phyloP scores from a whole-genome alignment of 139 green algal species.

The Picochlorum sp. region DNA sequence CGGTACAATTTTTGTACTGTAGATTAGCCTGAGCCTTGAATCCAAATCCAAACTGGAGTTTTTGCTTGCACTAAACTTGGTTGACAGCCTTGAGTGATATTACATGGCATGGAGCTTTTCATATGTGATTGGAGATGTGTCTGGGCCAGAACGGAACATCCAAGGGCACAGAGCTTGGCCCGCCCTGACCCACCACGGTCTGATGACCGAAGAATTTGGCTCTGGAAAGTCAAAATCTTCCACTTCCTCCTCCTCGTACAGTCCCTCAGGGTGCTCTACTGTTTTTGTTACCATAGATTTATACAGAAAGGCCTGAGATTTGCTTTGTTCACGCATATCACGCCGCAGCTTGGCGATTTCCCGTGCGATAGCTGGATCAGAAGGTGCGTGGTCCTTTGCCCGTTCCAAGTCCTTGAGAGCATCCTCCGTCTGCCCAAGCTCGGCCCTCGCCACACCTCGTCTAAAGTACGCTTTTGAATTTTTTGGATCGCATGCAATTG shows the following conservation, averaged over 20 bases:
- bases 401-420: conserved; percentile 45
- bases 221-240: neutral
- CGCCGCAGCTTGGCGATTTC: conserved; percentile 25
- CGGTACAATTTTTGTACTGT: too few relatives aligned
- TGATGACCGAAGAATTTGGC: neutral
- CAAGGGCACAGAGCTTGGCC: too few relatives aligned
- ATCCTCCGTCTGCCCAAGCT: conserved; percentile 41
- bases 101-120: too few relatives aligned
- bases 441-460: conserved; percentile 34
- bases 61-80: too few relatives aligned
- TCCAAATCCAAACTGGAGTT: too few relatives aligned
- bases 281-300: neutral
- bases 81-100: too few relatives aligned
- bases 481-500: neutral
- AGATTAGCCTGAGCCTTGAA: too few relatives aligned
- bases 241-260: neutral
- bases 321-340: neutral
- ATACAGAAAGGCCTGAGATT: neutral
- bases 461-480: conserved; percentile 69
- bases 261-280: neutral
- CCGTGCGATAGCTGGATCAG: conserved; percentile 4
- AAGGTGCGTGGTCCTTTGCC: conserved; percentile 14
- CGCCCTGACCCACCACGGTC: neutral
- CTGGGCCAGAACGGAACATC: too few relatives aligned
- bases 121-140: too few relatives aligned